phyloP scores from a whole-genome alignment of 1,284 basidiomycete species.

The Papiliotrema fonsecae region DNA sequence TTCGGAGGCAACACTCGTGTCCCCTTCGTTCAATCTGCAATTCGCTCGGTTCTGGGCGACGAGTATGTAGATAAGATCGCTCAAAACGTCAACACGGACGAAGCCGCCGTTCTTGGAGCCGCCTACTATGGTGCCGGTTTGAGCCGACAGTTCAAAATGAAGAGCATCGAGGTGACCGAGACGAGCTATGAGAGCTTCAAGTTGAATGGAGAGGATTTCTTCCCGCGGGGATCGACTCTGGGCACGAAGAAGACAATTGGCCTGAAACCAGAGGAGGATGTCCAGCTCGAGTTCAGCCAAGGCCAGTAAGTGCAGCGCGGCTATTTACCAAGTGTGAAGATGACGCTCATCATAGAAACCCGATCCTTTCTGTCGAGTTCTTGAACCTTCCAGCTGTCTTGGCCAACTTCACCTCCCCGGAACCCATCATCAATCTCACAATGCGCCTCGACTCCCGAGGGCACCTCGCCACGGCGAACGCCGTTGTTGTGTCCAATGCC shows the following conservation, averaged over 20 bases:
- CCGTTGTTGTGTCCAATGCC: conserved; percentile 61
- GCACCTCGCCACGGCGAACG: conserved; percentile 65
- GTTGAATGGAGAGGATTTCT: conserved; percentile 53
- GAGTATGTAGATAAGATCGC: conserved; percentile 65
- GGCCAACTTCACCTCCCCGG: conserved; percentile 39
- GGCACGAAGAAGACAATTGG: conserved; percentile 78
- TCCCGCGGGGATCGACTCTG: conserved; percentile 66
- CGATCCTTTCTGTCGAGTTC: conserved; percentile 19
- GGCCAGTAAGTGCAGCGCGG: conserved; percentile 42
- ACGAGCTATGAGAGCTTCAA: conserved; percentile 58
- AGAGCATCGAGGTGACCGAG: conserved; percentile 82
- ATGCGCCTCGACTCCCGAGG: conserved; percentile 76
- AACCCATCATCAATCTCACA: conserved; percentile 66
- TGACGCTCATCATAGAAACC: too few relatives aligned
- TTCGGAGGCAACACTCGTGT: conserved; percentile 85
- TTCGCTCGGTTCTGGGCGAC: conserved; percentile 72
- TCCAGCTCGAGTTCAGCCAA: conserved; percentile 67
- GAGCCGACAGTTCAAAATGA: conserved; percentile 90
- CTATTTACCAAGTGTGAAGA: neutral
- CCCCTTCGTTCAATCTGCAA: conserved; percentile 82
- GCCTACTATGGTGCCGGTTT: conserved; percentile 87
- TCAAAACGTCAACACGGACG: conserved; percentile 93
- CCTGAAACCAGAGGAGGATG: conserved; percentile 73
- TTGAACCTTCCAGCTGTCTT: conserved; percentile 31
- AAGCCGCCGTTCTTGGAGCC: conserved; percentile 90